A percentile compares a stretch with the other conserved stretches of the same genome.
These are phyloP conservation scores for Hanseniaspora lachancei DNA, from an alignment of 805 yeast species.

Conservation along the genomic window DNA sequence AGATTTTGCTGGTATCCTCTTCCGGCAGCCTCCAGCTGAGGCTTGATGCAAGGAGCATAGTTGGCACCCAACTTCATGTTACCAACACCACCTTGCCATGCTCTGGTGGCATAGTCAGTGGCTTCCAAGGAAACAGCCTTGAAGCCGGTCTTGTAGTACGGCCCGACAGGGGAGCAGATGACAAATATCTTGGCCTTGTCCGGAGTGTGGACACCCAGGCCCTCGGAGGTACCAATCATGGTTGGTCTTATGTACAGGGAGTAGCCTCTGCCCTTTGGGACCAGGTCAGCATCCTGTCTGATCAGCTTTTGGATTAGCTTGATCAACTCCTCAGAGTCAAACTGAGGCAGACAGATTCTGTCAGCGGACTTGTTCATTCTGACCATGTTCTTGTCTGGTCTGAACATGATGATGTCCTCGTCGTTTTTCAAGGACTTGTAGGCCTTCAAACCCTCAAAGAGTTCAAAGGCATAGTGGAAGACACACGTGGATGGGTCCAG, in stretches of 20 bases:
- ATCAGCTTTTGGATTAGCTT: conserved; percentile 66
- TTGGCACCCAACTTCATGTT: conserved; percentile 93
- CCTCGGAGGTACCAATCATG: conserved; percentile 80
- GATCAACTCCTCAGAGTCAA: conserved; percentile 65
- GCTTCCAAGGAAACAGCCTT: conserved; percentile 91
- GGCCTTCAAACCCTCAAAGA: conserved; percentile 94
- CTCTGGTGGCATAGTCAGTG: conserved; percentile 89
- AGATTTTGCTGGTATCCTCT: conserved; percentile 92
- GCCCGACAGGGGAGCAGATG: conserved; percentile 93
- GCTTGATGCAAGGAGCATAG: conserved; percentile 89
- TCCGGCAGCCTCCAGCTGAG: conserved; percentile 78
- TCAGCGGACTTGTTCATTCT: conserved; percentile 83
- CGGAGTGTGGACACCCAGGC: conserved; percentile 79
- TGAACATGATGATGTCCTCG: conserved; percentile 53
- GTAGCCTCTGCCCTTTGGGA: conserved; percentile 79
- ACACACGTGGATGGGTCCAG: conserved; percentile 85
- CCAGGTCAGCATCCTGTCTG: conserved; percentile 58
- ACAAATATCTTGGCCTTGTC: conserved; percentile 69
- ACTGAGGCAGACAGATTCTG: conserved; percentile 78
- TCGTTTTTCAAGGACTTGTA: conserved; percentile 52
- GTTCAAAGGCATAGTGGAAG: conserved; percentile 87
- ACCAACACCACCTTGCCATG: conserved; percentile 99
- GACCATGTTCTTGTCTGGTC: conserved; percentile 83
- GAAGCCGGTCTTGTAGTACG: conserved; percentile 89
- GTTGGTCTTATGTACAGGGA: conserved; percentile 91